These are phyloP conservation scores for Phytophthora vignae DNA, from an alignment of 352 stramenopile species.

Conservation along the genomic window DNA sequence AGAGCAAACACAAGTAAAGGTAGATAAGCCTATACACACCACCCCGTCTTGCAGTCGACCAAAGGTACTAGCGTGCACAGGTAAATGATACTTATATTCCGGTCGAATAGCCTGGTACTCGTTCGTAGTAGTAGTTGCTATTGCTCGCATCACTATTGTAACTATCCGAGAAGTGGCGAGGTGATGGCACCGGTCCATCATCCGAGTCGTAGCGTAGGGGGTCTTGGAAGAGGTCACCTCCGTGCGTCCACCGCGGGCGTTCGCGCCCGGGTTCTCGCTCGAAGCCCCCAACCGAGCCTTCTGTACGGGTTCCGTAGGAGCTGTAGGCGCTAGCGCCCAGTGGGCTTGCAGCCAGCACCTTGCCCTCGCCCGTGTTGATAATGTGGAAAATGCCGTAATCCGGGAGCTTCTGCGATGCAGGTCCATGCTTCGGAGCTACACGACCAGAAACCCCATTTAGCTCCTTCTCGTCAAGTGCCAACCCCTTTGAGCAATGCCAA, in stretches of 20 bases:
- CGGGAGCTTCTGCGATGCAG: conserved; percentile 68
- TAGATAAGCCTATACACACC: conserved; percentile 16
- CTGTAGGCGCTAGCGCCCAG: conserved; percentile 65
- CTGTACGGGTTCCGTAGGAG: conserved; percentile 47
- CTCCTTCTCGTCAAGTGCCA: conserved; percentile 6
- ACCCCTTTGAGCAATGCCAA: not conserved
- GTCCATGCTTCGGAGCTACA: conserved; percentile 71
- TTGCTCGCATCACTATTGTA: conserved; percentile 75
- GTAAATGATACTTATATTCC: conserved; percentile 28
- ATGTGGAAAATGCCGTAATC: conserved; percentile 91
- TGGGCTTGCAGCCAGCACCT: conserved; percentile 74
- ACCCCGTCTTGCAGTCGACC: not conserved
- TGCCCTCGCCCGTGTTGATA: conserved; percentile 69
- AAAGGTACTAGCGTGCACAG: not conserved
- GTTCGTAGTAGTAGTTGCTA: conserved; percentile 46
- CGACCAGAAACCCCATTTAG: conserved; percentile 5
- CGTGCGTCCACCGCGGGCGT: conserved; percentile 76
- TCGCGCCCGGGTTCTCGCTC: conserved; percentile 52
- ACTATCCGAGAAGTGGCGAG: conserved; percentile 65
- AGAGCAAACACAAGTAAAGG: conserved; percentile 21
- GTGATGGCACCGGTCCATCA: conserved; percentile 69
- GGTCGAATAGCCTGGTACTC: conserved; percentile 27
- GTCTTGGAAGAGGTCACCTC: conserved; percentile 85
- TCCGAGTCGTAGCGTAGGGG: conserved; percentile 87
- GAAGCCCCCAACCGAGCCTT: conserved; percentile 18